Conservation (phyloP, 2,329 filamentous ascomycete genomes). For the Penicillium sclerotigenum region DNA sequence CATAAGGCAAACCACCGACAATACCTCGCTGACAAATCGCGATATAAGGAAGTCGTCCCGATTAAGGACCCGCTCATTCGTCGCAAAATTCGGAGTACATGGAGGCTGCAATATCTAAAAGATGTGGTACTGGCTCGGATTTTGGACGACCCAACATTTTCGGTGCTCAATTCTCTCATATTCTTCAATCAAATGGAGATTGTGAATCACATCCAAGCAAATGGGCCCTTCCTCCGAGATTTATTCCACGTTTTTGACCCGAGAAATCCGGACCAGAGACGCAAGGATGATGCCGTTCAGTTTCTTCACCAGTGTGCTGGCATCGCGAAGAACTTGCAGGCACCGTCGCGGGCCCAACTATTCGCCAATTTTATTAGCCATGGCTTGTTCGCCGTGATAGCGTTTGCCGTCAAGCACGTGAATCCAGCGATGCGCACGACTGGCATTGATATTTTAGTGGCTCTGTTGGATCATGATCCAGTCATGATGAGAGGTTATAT, state of each 20-base stretch:
- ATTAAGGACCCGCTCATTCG: conserved; percentile 80
- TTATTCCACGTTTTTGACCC: conserved; percentile 81
- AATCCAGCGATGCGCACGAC: conserved; percentile 85
- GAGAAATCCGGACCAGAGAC: conserved; percentile 60
- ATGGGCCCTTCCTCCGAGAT: conserved; percentile 73
- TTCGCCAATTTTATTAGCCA: conserved; percentile 88
- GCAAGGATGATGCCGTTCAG: conserved; percentile 89
- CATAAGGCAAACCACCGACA: conserved; percentile 97
- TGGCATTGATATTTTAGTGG: conserved; percentile 88
- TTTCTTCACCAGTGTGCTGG: conserved; percentile 96
- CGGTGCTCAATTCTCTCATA: conserved; percentile 93
- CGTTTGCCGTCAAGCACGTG: conserved; percentile 80
- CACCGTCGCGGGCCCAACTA: conserved; percentile 71
- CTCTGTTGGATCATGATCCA: conserved; percentile 92
- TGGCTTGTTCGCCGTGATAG: conserved; percentile 84
- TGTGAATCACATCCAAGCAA: conserved; percentile 86
- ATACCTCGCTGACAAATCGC: conserved; percentile 81
- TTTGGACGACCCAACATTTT: conserved; percentile 95
- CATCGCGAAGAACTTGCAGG: conserved; percentile 91
- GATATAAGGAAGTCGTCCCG: conserved; percentile 93
- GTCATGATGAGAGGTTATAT: conserved; percentile 92
- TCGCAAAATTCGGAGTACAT: conserved; percentile 93
- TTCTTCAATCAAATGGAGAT: conserved; percentile 99
- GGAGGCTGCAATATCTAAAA: conserved; percentile 92
- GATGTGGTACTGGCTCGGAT: conserved; percentile 97